These are phyloP conservation scores for Eucalyptus regnans DNA, from an alignment of 345 rosid species.

Conservation along the genomic window DNA sequence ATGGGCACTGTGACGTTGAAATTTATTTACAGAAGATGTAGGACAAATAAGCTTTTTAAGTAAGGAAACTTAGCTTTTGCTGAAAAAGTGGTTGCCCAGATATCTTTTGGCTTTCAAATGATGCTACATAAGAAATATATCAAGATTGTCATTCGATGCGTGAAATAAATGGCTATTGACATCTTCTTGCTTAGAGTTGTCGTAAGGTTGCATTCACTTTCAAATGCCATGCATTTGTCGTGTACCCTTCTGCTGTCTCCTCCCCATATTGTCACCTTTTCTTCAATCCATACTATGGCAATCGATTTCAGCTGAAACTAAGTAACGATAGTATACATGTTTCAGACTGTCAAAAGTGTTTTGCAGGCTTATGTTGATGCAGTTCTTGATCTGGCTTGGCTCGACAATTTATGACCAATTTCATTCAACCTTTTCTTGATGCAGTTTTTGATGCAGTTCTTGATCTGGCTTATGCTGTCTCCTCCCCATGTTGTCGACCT, in stretches of 20 bases:
- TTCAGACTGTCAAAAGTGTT: background rate
- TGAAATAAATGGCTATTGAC: background rate
- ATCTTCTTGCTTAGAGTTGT: background rate
- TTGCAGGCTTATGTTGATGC: slow-evolving; percentile 95
- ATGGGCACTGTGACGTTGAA: background rate
- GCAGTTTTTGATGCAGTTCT: too few relatives aligned
- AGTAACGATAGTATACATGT: background rate
- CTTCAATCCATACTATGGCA: background rate
- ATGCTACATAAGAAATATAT: background rate
- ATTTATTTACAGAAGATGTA: background rate
- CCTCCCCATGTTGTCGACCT: too few relatives aligned
- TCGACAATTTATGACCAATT: slow-evolving; percentile 75
- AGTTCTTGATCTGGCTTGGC: slow-evolving; percentile 94
- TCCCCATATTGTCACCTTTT: background rate
- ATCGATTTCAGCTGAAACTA: background rate
- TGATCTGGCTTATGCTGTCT: too few relatives aligned
- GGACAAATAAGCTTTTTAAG: background rate
- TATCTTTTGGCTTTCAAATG: background rate
- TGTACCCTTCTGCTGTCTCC: background rate
- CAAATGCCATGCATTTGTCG: background rate
- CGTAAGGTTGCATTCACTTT: background rate
- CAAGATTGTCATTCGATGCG: background rate
- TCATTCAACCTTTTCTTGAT: too few relatives aligned
- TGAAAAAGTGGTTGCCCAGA: background rate
- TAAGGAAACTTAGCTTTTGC: background rate